phyloP scores from a whole-genome alignment of 352 stramenopile species.

The Pythium dissimile region DNA sequence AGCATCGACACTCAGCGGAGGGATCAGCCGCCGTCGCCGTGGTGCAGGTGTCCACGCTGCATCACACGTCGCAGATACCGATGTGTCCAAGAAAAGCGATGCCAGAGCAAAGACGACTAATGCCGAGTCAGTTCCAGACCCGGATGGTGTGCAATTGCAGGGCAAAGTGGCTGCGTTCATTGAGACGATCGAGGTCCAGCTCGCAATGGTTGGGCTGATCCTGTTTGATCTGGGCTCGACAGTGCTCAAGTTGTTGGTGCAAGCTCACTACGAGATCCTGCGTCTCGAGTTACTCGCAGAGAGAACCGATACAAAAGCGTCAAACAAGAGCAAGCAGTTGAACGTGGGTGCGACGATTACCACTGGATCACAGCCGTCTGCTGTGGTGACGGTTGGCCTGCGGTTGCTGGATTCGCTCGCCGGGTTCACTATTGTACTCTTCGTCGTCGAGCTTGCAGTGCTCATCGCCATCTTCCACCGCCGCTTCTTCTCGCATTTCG shows the following conservation, averaged over 20 bases:
- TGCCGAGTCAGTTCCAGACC: neutral
- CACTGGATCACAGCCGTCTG: neutral
- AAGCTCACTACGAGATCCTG: slow-evolving; percentile 27
- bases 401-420: slow-evolving; percentile 49
- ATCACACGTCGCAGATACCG: neutral
- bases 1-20: neutral
- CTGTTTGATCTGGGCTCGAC: slow-evolving; percentile 40
- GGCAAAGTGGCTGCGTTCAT: slow-evolving; percentile 24
- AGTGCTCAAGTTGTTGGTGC: slow-evolving; percentile 35
- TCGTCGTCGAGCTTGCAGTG: slow-evolving; percentile 50
- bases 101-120: neutral
- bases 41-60: slow-evolving; percentile 4
- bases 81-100: neutral
- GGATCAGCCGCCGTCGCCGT: neutral
- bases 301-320: slow-evolving; percentile 4
- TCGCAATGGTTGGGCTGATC: slow-evolving; percentile 48
- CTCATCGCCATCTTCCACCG: slow-evolving; percentile 39
- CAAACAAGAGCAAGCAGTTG: neutral
- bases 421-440: slow-evolving; percentile 59
- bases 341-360: neutral
- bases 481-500: slow-evolving; percentile 50
- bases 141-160: neutral
- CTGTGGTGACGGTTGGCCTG: slow-evolving; percentile 14
- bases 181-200: slow-evolving; percentile 52
- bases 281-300: slow-evolving; percentile 1